Evolutionary conservation across 163 green algal genomes (phyloP).

Genomic region (Chlamydomonas reinhardtii): DNA sequence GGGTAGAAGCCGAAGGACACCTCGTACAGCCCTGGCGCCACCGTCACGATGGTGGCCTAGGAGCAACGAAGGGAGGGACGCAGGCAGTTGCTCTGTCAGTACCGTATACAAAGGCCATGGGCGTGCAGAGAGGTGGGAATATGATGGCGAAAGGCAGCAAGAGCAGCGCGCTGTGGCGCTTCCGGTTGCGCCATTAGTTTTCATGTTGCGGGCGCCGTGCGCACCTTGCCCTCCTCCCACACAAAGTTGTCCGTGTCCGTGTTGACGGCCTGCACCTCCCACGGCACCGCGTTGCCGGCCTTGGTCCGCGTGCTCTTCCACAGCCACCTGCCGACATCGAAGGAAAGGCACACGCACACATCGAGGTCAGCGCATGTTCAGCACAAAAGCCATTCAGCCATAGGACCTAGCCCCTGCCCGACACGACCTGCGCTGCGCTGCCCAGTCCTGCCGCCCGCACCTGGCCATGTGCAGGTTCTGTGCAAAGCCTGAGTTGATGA

Average conservation of each 20-base stretch:
- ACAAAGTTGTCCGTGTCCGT: constrained; percentile 66
- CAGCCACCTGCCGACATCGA: constrained; percentile 54
- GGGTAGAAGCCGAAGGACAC: constrained; percentile 67
- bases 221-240: constrained; percentile 65
- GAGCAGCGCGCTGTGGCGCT: too few relatives aligned
- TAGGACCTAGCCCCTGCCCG: too few relatives aligned
- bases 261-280: constrained; percentile 72
- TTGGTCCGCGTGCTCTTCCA: constrained; percentile 64
- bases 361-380: too few relatives aligned
- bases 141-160: too few relatives aligned
- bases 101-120: too few relatives aligned
- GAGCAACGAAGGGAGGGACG: too few relatives aligned
- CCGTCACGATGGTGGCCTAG: constrained; percentile 50
- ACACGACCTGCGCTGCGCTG: too few relatives aligned
- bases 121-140: too few relatives aligned
- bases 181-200: too few relatives aligned
- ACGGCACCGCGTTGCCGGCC: constrained; percentile 61
- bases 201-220: background rate
- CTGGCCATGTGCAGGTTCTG: constrained; percentile 51
- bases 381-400: too few relatives aligned
- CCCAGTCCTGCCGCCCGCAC: background rate
- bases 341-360: background rate
- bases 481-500: constrained; percentile 50
- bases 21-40: constrained; percentile 59
- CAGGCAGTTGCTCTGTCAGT: background rate